These are phyloP conservation scores for Trichomonascaceae sp. DNA, from an alignment of 1,139 yeast species.

Conservation along the genomic window DNA sequence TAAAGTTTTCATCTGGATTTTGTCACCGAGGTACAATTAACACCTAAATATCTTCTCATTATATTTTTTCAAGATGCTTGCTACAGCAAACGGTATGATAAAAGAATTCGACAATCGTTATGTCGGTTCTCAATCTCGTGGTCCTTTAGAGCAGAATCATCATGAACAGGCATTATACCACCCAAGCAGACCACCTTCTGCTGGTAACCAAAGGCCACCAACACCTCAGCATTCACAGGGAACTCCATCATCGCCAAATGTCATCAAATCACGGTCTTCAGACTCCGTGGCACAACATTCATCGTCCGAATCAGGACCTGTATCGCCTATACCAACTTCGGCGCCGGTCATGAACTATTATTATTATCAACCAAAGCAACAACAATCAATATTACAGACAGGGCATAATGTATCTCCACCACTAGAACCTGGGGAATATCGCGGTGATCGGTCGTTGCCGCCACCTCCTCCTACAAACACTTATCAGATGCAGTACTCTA, in stretches of 20 bases:
- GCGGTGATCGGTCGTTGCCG: slow-evolving; percentile 3
- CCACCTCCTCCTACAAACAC: background rate
- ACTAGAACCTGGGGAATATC: slow-evolving; percentile 1
- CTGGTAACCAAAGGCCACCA: background rate
- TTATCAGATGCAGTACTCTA: background rate
- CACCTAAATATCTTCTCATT: background rate
- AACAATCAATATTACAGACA: background rate
- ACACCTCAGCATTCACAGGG: background rate
- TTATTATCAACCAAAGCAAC: slow-evolving; percentile 5
- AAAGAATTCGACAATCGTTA: slow-evolving; percentile 8
- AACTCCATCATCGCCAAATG: background rate
- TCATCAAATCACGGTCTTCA: background rate
- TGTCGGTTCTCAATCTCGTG: slow-evolving; percentile 5
- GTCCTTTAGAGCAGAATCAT: background rate
- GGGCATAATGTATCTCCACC: slow-evolving; percentile 6
- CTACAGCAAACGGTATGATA: slow-evolving; percentile 6
- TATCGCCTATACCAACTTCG: slow-evolving; percentile 4
- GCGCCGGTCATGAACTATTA: slow-evolving; percentile 1
- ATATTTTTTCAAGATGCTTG: slow-evolving; percentile 3
- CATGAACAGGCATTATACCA: background rate
- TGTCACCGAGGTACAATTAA: background rate
- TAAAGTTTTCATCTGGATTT: background rate
- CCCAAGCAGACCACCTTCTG: background rate
- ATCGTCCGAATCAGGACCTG: background rate
- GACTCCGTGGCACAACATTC: background rate